phyloP scores from a whole-genome alignment of 768 basidiomycete species.

The Xanthoconium stramineum region DNA sequence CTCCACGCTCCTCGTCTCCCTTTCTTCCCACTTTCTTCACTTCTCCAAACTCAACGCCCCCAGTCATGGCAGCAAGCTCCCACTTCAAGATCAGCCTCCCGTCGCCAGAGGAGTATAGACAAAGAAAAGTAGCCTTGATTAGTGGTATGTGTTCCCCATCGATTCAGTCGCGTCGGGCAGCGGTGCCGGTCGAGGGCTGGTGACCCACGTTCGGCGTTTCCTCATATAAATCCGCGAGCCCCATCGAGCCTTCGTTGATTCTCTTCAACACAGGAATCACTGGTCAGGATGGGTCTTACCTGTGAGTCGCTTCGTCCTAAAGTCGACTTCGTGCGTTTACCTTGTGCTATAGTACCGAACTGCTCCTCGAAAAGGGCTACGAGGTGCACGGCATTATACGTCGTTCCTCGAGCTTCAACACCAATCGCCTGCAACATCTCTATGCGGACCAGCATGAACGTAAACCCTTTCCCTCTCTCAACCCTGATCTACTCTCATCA shows the following conservation, averaged over 20 bases:
- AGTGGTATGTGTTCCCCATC: slow-evolving; percentile 55
- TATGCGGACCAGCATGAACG: slow-evolving; percentile 92
- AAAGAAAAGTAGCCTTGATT: slow-evolving; percentile 91
- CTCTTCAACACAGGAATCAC: slow-evolving; percentile 67
- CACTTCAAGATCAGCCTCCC: slow-evolving; percentile 56
- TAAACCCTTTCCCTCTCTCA: slow-evolving; percentile 35
- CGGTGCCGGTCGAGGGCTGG: not conserved
- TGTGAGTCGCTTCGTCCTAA: slow-evolving; percentile 49
- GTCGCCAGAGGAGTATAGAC: slow-evolving; percentile 76
- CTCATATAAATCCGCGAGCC: not conserved
- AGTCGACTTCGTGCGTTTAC: slow-evolving; percentile 3
- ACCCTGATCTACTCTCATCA: slow-evolving; percentile 1
- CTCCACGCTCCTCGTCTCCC: not conserved
- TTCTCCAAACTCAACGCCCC: not conserved
- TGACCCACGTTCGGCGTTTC: too few relatives aligned
- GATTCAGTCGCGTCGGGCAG: not conserved
- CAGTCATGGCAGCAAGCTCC: slow-evolving; percentile 15
- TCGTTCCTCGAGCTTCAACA: slow-evolving; percentile 97
- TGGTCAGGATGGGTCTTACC: slow-evolving; percentile 94
- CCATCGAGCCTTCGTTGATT: slow-evolving; percentile 5
- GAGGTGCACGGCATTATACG: slow-evolving; percentile 95
- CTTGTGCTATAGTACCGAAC: slow-evolving; percentile 58
- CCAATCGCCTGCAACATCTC: slow-evolving; percentile 88
- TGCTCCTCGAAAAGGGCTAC: slow-evolving; percentile 84
- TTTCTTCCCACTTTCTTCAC: not conserved